phyloP scores from a whole-genome alignment of 345 rosid species.

The Salix viminalis region DNA sequence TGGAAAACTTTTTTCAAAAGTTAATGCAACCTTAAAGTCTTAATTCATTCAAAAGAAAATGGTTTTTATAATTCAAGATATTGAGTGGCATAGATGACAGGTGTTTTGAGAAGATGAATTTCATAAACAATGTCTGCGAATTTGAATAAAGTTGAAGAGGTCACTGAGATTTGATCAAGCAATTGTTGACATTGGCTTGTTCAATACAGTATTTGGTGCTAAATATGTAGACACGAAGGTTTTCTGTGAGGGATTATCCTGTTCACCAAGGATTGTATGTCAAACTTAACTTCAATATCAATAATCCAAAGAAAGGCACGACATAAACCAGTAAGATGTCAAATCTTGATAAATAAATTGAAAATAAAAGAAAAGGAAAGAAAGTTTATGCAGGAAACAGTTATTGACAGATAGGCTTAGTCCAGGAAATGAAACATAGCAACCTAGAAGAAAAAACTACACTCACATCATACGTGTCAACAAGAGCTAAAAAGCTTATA shows the following conservation, averaged over 20 bases:
- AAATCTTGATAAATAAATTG: neutral
- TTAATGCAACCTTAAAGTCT: neutral
- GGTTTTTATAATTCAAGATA: neutral
- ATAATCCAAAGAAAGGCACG: neutral
- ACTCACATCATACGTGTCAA: conserved; percentile 92
- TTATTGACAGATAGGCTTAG: neutral
- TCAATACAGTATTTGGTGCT: neutral
- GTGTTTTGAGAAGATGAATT: neutral
- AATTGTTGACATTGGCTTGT: neutral
- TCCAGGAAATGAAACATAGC: neutral
- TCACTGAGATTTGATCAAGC: neutral
- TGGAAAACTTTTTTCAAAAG: too few relatives aligned
- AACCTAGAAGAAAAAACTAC: conserved; percentile 1
- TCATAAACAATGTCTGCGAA: neutral
- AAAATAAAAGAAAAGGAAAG: neutral
- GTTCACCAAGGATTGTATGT: neutral
- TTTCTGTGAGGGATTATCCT: neutral
- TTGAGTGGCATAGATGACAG: neutral
- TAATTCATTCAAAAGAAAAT: neutral
- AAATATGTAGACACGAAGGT: neutral
- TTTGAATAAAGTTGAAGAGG: neutral
- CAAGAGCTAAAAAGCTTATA: conserved; percentile 71
- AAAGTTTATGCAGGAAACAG: neutral
- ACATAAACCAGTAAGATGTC: neutral
- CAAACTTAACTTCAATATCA: neutral